Conservation (phyloP, 2,329 filamentous ascomycete genomes). For the Dryadomyces quercus-mongolicae region DNA sequence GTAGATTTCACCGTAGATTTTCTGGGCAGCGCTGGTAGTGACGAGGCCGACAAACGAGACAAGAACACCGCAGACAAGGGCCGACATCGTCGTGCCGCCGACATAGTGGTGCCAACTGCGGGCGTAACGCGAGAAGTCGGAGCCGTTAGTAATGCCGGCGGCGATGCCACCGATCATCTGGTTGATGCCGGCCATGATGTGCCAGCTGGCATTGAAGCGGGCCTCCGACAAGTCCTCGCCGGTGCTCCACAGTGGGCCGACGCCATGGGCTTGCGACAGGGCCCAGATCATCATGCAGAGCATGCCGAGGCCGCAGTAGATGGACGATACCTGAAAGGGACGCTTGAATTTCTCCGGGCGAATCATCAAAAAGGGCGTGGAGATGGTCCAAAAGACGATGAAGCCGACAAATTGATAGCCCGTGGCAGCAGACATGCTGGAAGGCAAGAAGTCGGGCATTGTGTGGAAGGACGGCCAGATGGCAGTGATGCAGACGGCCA, state of each 20-base stretch:
- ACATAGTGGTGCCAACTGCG: conserved; percentile 13
- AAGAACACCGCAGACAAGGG: conserved; percentile 24
- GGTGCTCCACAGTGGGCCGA: conserved; percentile 16
- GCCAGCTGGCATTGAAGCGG: conserved; percentile 22
- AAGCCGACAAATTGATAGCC: conserved; percentile 24
- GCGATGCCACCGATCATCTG: conserved; percentile 30
- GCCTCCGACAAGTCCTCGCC: not conserved
- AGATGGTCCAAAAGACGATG: conserved; percentile 16
- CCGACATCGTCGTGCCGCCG: conserved; percentile 30
- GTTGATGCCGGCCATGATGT: conserved; percentile 25
- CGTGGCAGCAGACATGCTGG: conserved; percentile 12
- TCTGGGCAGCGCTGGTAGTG: conserved; percentile 16
- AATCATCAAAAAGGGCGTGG: conserved; percentile 28
- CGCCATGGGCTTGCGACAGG: conserved; percentile 19
- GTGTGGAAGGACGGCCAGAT: conserved; percentile 16
- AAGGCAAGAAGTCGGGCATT: conserved; percentile 15
- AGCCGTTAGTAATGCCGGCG: conserved; percentile 31
- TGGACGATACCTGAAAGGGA: conserved; percentile 18
- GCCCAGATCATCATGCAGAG: conserved; percentile 25
- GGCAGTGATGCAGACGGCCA: conserved; percentile 21
- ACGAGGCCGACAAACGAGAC: conserved; percentile 26
- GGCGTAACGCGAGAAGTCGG: conserved; percentile 31
- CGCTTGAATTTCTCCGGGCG: conserved; percentile 26
- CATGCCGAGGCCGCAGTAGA: conserved; percentile 17
- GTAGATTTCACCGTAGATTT: conserved; percentile 22